Evolutionary conservation across 2,329 filamentous ascomycete genomes (phyloP), one percentile per base, ranked within the genome.

Genomic region (Aspergillus amoenus): DNA sequence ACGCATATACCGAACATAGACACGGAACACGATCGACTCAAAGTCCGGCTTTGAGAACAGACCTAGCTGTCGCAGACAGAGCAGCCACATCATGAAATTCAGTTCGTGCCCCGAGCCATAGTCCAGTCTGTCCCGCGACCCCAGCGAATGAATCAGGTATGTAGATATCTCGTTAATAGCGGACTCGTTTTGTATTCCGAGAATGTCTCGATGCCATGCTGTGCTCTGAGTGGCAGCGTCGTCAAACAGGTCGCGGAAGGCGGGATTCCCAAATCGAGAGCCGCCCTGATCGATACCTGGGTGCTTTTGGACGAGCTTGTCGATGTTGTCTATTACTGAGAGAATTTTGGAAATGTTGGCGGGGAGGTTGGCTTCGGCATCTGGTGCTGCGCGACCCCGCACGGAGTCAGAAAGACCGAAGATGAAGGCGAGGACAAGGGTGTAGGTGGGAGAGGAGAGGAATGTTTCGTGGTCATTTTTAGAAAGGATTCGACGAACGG

Each of bases 41-140:
- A 96, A 95, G 64, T 93, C 89, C 11, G 80, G 66, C 5, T 74
- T 72, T 1, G 82, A 77, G 37, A 97, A 72, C 18, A 91, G 74
- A 11, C 81, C 79, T 15, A 97, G 81, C 69, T 93, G 89, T 72
- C 94, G 91, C 0, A 99, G 86, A 70, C 91, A 96, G n/a, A 99
- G 84, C 37, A 97, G 83, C 93, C 93, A 99, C 70, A 96, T 88
- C 73, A 93, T 82, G 76, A 99, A 97, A 79, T 99, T 97, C 61
- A 99, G 84, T 77, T 99, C 94, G 74, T 99, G 94, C 2, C 94
- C 94, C 0, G 92, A 97, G 50, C 94, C 94, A 73, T 99, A 99
- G 78, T 99, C 94, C 68, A 99, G 94, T 41, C 93, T 85, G 51
- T 84, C 84, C 44, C 88, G 84, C 70, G 96, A 96, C 45, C 94